A percentile compares a stretch with the other conserved stretches of the same genome.
Conservation (phyloP, 2,329 filamentous ascomycete species). For the Ascochyta rabiei region DNA sequence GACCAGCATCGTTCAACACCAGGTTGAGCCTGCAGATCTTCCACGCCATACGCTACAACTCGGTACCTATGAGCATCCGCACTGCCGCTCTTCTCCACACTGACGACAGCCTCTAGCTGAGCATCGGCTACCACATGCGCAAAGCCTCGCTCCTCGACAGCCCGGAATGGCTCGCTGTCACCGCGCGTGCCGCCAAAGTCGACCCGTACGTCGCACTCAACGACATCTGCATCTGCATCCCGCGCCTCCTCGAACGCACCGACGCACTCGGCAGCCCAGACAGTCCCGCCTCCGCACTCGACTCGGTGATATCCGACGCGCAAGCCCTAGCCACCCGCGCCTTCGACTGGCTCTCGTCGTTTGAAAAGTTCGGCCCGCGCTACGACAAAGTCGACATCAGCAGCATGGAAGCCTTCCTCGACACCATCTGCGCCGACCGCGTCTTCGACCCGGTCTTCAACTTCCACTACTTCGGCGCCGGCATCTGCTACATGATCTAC, state of each 20-base stretch:
- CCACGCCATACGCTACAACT: constrained; percentile 46
- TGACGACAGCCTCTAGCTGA: constrained; percentile 31
- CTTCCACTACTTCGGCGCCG: constrained; percentile 41
- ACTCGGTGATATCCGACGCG: constrained; percentile 36
- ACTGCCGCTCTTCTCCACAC: neutral
- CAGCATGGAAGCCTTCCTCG: constrained; percentile 35
- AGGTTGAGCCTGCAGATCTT: constrained; percentile 41
- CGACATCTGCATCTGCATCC: constrained; percentile 43
- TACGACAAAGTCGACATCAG: constrained; percentile 35
- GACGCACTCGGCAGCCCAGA: constrained; percentile 17
- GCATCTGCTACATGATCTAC: constrained; percentile 45
- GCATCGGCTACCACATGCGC: constrained; percentile 43
- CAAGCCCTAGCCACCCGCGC: constrained; percentile 31
- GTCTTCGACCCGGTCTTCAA: constrained; percentile 39
- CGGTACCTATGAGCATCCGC: constrained; percentile 23
- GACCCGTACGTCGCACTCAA: constrained; percentile 44
- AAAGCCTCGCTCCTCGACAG: constrained; percentile 44
- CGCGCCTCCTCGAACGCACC: constrained; percentile 43
- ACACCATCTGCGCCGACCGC: constrained; percentile 29
- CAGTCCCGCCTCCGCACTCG: constrained; percentile 18
- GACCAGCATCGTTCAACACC: constrained; percentile 39
- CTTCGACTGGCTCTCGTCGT: constrained; percentile 40
- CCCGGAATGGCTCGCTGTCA: constrained; percentile 43
- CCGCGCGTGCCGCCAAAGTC: constrained; percentile 35
- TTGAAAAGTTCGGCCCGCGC: constrained; percentile 37